These are phyloP conservation scores for Emmonsiellopsis sp. DNA, from an alignment of 2,329 filamentous ascomycete species.

Conservation along the genomic window DNA sequence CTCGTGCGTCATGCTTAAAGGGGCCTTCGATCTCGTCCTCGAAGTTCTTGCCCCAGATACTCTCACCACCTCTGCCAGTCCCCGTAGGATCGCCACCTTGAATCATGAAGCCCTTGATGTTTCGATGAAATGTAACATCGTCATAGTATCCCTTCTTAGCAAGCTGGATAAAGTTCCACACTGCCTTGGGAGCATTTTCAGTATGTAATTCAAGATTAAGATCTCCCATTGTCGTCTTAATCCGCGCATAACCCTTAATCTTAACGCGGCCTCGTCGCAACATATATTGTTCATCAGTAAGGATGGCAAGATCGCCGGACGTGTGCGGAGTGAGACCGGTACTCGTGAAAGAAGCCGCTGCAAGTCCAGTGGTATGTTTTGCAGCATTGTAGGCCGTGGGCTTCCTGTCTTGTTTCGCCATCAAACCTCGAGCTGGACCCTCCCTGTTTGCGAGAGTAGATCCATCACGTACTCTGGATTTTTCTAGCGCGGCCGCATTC, in stretches of 20 bases:
- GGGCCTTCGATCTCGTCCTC: conserved; percentile 89
- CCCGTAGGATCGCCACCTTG: conserved; percentile 93
- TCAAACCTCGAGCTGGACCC: conserved; percentile 12
- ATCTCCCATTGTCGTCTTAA: conserved; percentile 76
- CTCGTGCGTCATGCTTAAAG: conserved; percentile 69
- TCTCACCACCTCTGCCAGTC: conserved; percentile 80
- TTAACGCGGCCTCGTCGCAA: conserved; percentile 83
- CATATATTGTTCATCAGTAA: conserved; percentile 96
- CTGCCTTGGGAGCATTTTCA: conserved; percentile 82
- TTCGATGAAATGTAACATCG: conserved; percentile 77
- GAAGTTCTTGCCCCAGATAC: conserved; percentile 92
- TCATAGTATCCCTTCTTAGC: conserved; percentile 87
- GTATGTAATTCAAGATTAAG: conserved; percentile 84
- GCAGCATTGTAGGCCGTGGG: conserved; percentile 69
- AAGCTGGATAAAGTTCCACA: conserved; percentile 92
- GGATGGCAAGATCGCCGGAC: conserved; percentile 71
- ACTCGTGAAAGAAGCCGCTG: conserved; percentile 89
- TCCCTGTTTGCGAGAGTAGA: conserved; percentile 15
- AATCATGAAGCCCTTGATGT: conserved; percentile 95
- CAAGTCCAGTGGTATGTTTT: conserved; percentile 78
- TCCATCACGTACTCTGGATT: conserved; percentile 4
- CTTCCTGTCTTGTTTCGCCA: conserved; percentile 18
- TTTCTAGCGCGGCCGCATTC: conserved; percentile 43
- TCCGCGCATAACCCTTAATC: conserved; percentile 80
- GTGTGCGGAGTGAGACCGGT: conserved; percentile 91